These are phyloP conservation scores for Floccularia luteovirens DNA, from an alignment of 768 basidiomycete genomes.

Conservation along the genomic window DNA sequence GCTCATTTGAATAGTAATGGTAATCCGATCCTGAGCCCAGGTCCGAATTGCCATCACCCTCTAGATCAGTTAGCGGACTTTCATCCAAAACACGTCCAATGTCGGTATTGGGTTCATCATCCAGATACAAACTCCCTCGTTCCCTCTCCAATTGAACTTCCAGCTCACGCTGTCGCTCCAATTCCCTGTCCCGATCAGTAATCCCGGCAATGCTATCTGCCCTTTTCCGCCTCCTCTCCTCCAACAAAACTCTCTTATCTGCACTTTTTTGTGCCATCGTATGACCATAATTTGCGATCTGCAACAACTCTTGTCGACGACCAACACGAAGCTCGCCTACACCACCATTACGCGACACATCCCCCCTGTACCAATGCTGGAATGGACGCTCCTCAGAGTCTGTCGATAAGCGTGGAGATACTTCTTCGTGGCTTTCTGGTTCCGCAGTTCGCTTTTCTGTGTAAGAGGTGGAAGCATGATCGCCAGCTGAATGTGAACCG, in stretches of 20 bases:
- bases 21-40: constrained; percentile 23
- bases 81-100: constrained; percentile 66
- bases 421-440: constrained; percentile 20
- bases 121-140: constrained; percentile 56
- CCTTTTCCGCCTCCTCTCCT: constrained; percentile 38
- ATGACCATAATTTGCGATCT: constrained; percentile 83
- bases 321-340: constrained; percentile 78
- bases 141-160: too few species aligned
- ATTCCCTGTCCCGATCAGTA: constrained; percentile 43
- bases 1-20: constrained; percentile 12
- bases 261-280: too few species aligned
- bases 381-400: constrained; percentile 81
- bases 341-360: constrained; percentile 82
- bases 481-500: too few species aligned
- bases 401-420: constrained; percentile 47
- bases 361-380: constrained; percentile 88
- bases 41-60: constrained; percentile 42
- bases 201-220: constrained; percentile 60
- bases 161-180: too few species aligned
- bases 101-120: constrained; percentile 42
- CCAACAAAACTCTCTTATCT: constrained; percentile 21
- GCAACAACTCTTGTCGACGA: constrained; percentile 74
- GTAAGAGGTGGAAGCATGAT: too few species aligned
- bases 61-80: constrained; percentile 66
- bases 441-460: too few species aligned